phyloP scores from a whole-genome alignment of 2,329 filamentous ascomycete species.

The Penicillium sp. region DNA sequence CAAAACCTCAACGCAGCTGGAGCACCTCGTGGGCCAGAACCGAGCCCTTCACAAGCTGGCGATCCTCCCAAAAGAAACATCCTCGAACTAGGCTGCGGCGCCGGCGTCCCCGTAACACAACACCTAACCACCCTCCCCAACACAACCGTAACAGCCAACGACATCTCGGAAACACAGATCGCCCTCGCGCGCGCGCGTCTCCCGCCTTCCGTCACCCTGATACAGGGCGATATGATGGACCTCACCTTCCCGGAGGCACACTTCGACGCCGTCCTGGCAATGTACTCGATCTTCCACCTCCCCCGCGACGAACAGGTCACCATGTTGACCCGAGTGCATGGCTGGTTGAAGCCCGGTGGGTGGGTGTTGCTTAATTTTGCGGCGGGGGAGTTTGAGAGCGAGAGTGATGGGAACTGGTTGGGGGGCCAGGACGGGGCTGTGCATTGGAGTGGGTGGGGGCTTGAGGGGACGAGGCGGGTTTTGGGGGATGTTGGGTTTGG shows the following conservation, averaged over 20 bases:
- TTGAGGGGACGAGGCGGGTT: conserved; percentile 33
- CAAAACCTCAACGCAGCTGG: too few relatives aligned
- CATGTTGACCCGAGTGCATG: conserved; percentile 47
- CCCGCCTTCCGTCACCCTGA: conserved; percentile 24
- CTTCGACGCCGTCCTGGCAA: conserved; percentile 54
- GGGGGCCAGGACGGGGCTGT: conserved; percentile 34
- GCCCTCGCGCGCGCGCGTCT: conserved; percentile 33
- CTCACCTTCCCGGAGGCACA: conserved; percentile 36
- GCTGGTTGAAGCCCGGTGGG: conserved; percentile 57
- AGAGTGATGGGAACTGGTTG: conserved; percentile 33
- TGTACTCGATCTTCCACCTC: conserved; percentile 60
- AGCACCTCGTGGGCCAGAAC: neutral
- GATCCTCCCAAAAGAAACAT: conserved; percentile 13
- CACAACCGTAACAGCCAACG: conserved; percentile 43
- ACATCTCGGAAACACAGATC: conserved; percentile 46
- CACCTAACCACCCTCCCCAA: conserved; percentile 17
- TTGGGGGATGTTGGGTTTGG: conserved; percentile 23
- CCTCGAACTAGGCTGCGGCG: conserved; percentile 47
- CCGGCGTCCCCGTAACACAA: conserved; percentile 38
- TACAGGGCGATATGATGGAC: conserved; percentile 47
- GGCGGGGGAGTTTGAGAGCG: conserved; percentile 22
- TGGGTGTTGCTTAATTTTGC: conserved; percentile 53
- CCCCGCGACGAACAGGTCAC: conserved; percentile 53
- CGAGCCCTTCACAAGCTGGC: neutral
- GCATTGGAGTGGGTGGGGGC: conserved; percentile 47